Base-by-base conservation (phyloP, 208 protist genomes). In the Trypanosoma platydactyli region DNA sequence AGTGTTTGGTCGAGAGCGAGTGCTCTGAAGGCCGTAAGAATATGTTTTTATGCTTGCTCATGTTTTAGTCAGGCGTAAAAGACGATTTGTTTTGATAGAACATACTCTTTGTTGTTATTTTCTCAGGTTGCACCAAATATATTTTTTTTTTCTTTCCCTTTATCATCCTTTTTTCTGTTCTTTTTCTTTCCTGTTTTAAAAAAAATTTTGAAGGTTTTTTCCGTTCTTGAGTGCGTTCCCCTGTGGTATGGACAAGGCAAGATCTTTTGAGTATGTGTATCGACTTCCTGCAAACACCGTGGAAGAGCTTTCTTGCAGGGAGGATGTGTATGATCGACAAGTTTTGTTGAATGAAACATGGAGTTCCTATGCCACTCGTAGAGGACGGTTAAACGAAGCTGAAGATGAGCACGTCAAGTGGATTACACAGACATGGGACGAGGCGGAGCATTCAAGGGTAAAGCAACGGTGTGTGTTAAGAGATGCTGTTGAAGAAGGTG, bases 391-490 rank as follows among this genome's bases (percentile, higher is more conserved):
- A 18, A 45, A 69, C 30, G 44, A 69, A 42, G 27, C 52, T 30
- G 42, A 75, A 29, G 79, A 83, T 30, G 79, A 64, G 27, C 79
- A 77, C 29, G 76, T 81, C 5, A 94, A 94, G 55, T 83, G 77
- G 74, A 64, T 81, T 12, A 89, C 78, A 2, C 83, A 90, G 60
- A 92, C 89, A n/a, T 94, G 89, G 89, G 86, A 87, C 0, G 89
- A 82, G 0, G 88, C 73, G 13, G 73, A 80, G 48, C 13, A 6
- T 18, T 46, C 82, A 20, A 89, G 88, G 42, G 11, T 22, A 3
- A 12, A 13, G 7, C 84, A 94, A 61, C 46, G 16, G 20, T 20
- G 38, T 9, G 59, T 77, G 35, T 71, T 95, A 49, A 40, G 67
- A 13, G n/a, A 55, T 7, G 54, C 77, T 13, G 71, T 73, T 24